These are phyloP conservation scores for Umbellularia californica DNA, from an alignment of 164 flowering plant species.

Conservation along the genomic window DNA sequence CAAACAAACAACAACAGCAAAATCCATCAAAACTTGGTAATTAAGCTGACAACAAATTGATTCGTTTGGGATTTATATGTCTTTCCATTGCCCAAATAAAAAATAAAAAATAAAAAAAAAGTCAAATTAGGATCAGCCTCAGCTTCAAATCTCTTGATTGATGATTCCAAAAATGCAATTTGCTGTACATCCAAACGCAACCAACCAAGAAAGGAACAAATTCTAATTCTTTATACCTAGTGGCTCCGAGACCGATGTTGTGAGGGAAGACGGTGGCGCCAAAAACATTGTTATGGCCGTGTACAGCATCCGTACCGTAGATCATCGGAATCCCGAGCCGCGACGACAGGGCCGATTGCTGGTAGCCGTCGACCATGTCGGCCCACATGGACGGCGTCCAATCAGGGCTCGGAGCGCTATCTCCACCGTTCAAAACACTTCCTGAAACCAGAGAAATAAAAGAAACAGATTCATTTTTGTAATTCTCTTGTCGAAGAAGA, in stretches of 20 bases:
- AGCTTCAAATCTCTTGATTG: too few species aligned
- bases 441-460: conserved; percentile 7
- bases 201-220: too few species aligned
- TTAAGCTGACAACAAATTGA: too few species aligned
- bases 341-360: conserved; percentile 20
- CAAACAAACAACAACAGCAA: too few species aligned
- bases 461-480: not conserved
- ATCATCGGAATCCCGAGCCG: conserved; percentile 34
- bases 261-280: conserved; percentile 42
- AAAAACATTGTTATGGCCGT: conserved; percentile 34
- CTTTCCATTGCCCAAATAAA: too few species aligned
- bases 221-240: conserved; percentile 18
- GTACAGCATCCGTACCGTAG: conserved; percentile 38
- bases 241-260: conserved; percentile 38
- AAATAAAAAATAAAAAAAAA: too few species aligned
- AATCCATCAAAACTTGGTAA: too few species aligned
- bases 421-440: conserved; percentile 32
- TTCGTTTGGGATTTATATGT: too few species aligned
- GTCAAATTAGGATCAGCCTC: too few species aligned
- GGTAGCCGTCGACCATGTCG: conserved; percentile 32
- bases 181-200: too few species aligned
- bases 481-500: not conserved
- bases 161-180: too few species aligned
- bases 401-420: conserved; percentile 20
- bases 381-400: conserved; percentile 27